Evolutionary conservation across 2,329 filamentous ascomycete genomes (phyloP).

Genomic region (Stemphylium beticola): DNA sequence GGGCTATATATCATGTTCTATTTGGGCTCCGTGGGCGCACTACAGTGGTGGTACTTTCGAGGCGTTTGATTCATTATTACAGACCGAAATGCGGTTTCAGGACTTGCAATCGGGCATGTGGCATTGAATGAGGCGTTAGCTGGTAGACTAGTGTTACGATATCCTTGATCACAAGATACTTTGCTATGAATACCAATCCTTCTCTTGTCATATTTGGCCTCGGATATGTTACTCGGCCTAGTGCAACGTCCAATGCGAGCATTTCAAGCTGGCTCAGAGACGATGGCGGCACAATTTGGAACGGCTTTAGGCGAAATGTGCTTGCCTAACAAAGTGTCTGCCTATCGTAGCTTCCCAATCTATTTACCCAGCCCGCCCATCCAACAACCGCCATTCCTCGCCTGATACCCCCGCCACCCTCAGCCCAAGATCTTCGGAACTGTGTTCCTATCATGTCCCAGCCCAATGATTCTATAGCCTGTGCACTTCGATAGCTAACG

Average conservation of each 20-base stretch:
- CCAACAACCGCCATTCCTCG: conserved; percentile 9
- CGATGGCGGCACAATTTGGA: neutral
- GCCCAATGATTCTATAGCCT: neutral
- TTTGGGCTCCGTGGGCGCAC: neutral
- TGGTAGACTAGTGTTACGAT: neutral
- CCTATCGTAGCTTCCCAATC: conserved; percentile 6
- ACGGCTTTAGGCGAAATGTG: neutral
- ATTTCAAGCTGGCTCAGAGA: neutral
- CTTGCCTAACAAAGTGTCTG: neutral
- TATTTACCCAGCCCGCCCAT: conserved; percentile 15
- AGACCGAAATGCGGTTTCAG: neutral
- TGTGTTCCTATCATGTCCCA: neutral
- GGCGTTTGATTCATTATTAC: conserved; percentile 1
- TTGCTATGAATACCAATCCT: neutral
- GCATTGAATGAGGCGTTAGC: neutral
- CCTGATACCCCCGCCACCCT: neutral
- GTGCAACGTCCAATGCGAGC: neutral
- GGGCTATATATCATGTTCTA: neutral
- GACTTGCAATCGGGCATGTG: neutral
- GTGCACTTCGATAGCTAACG: conserved; percentile 2
- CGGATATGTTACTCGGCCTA: neutral
- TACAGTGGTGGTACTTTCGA: neutral
- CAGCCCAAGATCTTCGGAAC: neutral
- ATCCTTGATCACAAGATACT: neutral
- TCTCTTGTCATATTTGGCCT: neutral